phyloP scores from a whole-genome alignment of 306 rosid genomes.

The Acacia acuminata region DNA sequence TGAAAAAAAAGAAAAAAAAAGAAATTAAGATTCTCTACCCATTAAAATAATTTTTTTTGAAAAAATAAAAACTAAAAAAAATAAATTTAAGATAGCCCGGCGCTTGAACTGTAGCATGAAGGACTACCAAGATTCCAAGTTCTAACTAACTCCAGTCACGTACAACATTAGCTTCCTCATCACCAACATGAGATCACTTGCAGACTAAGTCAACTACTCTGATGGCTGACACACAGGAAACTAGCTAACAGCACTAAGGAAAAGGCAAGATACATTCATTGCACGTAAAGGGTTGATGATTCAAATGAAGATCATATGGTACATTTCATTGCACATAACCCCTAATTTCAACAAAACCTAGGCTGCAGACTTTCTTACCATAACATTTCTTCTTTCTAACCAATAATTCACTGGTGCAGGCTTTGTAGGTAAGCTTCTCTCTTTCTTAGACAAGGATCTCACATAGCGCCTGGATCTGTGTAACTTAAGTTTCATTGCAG shows the following conservation, averaged over 20 bases:
- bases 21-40: too few species aligned
- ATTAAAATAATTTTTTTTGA: too few species aligned
- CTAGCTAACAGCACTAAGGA: not conserved
- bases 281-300: not conserved
- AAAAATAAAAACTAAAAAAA: too few species aligned
- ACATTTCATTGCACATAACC: too few species aligned
- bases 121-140: not conserved
- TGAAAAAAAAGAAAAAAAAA: too few species aligned
- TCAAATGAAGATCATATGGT: not conserved
- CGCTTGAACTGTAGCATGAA: not conserved
- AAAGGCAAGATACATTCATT: not conserved
- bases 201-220: not conserved
- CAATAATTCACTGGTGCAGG: constrained; percentile 59
- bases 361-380: not conserved
- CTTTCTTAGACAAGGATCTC: constrained; percentile 22
- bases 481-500: constrained; percentile 48
- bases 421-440: constrained; percentile 33
- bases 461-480: constrained; percentile 55
- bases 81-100: not conserved
- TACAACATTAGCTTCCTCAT: not conserved
- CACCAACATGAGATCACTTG: not conserved
- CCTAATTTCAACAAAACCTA: not conserved
- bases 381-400: constrained; percentile 28
- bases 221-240: not conserved
- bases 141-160: not conserved